These are phyloP conservation scores for Termitomyces sp. DNA, from an alignment of 768 basidiomycete species.

Conservation along the genomic window DNA sequence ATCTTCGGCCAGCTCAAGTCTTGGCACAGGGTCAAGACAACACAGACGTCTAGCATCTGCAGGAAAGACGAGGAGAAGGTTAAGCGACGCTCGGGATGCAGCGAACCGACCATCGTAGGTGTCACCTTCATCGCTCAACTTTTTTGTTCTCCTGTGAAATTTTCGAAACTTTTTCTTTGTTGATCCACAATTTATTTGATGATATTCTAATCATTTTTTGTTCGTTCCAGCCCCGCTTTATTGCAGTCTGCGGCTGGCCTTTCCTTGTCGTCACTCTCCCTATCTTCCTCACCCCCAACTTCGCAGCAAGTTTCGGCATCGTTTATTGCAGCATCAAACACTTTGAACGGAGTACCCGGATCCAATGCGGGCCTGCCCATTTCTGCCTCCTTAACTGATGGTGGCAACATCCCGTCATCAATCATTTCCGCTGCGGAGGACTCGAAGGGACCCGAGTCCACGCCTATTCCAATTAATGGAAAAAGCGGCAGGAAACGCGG, in stretches of 20 bases:
- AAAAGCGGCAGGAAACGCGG: constrained; percentile 71
- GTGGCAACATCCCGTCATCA: constrained; percentile 15
- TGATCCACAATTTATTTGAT: neutral
- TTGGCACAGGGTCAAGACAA: constrained; percentile 32
- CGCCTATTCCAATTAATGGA: constrained; percentile 31
- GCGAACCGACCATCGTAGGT: constrained; percentile 71
- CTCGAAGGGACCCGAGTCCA: constrained; percentile 13
- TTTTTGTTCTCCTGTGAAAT: constrained; percentile 7
- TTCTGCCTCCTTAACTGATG: constrained; percentile 21
- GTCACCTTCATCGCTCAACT: constrained; percentile 4
- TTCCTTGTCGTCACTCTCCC: constrained; percentile 38
- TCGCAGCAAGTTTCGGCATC: constrained; percentile 17
- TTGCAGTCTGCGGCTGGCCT: constrained; percentile 28
- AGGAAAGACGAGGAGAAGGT: constrained; percentile 61
- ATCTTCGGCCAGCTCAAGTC: constrained; percentile 21
- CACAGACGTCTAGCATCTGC: constrained; percentile 70
- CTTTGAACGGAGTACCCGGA: constrained; percentile 16
- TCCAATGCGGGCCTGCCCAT: constrained; percentile 15
- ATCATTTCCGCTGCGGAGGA: constrained; percentile 9
- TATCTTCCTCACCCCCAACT: constrained; percentile 32
- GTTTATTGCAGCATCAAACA: constrained; percentile 18
- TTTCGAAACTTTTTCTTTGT: constrained; percentile 1
- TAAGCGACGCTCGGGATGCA: constrained; percentile 79
- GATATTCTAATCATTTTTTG: constrained; percentile 3
- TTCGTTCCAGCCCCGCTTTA: constrained; percentile 22